Evolutionary conservation across 305 asterid genomes (phyloP).

Genomic region (Fraxinus paxiana): DNA sequence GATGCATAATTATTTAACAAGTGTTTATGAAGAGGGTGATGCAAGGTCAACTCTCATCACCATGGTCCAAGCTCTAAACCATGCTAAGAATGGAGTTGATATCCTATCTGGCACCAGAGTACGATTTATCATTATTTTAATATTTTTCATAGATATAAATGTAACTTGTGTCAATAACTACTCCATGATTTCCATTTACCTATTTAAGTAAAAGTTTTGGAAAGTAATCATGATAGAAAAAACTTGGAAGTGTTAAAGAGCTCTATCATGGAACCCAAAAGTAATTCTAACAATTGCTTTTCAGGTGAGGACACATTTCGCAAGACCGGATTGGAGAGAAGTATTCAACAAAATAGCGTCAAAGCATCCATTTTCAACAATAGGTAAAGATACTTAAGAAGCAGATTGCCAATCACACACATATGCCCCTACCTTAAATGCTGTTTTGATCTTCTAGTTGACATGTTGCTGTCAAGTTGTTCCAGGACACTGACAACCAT

Average conservation of each 20-base stretch:
- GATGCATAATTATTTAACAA: constrained; percentile 92
- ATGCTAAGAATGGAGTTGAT: constrained; percentile 93
- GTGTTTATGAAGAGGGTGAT: constrained; percentile 93
- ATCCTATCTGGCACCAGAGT: constrained; percentile 91
- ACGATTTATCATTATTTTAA: constrained; percentile 23
- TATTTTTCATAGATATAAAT: not conserved
- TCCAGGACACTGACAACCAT: not conserved
- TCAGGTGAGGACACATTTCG: constrained; percentile 92
- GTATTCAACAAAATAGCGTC: constrained; percentile 74
- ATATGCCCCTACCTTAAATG: not conserved
- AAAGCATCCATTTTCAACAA: constrained; percentile 73
- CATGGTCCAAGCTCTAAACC: constrained; percentile 94
- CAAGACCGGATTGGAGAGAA: constrained; percentile 86
- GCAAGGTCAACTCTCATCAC: constrained; percentile 93
- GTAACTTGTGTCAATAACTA: not conserved
- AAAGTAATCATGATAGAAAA: not conserved
- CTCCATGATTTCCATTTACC: not conserved
- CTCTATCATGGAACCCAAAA: not conserved
- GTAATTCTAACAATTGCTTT: constrained; percentile 3
- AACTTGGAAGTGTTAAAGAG: not conserved
- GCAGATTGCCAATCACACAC: constrained; percentile 7
- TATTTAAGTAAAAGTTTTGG: not conserved
- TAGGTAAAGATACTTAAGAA: constrained; percentile 48
- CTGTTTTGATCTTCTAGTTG: not conserved
- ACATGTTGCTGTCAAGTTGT: not conserved